Conservation (phyloP, 306 rosid genomes). For the Adenanthera pavonina region DNA sequence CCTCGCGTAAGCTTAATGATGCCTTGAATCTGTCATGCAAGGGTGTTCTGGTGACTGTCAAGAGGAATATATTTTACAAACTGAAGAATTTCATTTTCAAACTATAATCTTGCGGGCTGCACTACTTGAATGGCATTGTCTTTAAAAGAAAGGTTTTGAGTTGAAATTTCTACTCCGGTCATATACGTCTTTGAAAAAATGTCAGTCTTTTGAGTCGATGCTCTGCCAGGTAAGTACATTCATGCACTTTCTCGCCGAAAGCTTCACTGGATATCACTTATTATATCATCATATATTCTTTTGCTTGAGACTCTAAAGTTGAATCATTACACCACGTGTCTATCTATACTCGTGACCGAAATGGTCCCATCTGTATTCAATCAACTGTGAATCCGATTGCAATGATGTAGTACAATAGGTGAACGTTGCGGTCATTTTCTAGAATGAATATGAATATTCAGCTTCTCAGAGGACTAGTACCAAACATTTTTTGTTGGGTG, state of each 20-base stretch:
- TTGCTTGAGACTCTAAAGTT: neutral
- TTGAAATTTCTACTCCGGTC: neutral
- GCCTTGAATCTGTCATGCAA: neutral
- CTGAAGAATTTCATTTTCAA: neutral
- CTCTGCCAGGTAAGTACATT: neutral
- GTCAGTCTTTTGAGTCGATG: neutral
- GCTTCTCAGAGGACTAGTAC: neutral
- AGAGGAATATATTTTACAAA: neutral
- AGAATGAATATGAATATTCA: neutral
- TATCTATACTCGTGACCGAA: neutral
- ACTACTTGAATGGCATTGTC: too few species aligned
- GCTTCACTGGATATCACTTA: neutral
- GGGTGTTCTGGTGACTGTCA: neutral
- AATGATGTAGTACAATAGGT: neutral
- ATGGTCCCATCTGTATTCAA: neutral
- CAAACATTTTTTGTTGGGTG: neutral
- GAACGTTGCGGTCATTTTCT: neutral
- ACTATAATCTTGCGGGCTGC: neutral
- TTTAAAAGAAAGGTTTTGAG: neutral
- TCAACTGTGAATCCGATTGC: neutral
- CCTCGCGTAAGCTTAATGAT: neutral
- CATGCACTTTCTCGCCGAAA: neutral
- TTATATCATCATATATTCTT: neutral
- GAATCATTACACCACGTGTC: neutral
- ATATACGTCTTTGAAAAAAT: neutral